phyloP scores from a whole-genome alignment of 2,329 filamentous ascomycete species.

The Fusarium sp. region DNA sequence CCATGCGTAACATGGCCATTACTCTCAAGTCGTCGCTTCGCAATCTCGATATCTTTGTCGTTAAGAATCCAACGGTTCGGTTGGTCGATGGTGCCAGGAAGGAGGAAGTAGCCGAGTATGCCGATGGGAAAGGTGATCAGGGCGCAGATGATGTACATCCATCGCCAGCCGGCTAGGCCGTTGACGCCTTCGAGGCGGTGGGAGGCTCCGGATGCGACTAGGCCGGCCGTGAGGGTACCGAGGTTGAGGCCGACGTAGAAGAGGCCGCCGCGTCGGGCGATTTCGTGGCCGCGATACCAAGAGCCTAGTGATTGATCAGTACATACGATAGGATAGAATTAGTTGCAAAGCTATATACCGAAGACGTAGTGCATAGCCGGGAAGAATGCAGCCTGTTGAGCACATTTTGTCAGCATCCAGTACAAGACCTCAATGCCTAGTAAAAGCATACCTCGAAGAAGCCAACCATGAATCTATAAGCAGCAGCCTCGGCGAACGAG shows the following conservation, averaged over 20 bases:
- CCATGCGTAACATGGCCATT: conserved; percentile 55
- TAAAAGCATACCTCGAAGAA: conserved; percentile 57
- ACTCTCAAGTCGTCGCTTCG: conserved; percentile 57
- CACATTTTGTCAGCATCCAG: too few species aligned
- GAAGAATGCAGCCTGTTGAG: not conserved
- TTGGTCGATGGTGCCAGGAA: conserved; percentile 60
- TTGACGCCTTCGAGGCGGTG: conserved; percentile 43
- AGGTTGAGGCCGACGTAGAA: conserved; percentile 63
- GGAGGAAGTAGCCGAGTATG: conserved; percentile 61
- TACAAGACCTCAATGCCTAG: too few species aligned
- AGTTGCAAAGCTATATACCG: too few species aligned
- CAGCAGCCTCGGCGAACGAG: conserved; percentile 61
- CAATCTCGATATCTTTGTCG: conserved; percentile 60
- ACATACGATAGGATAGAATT: too few species aligned
- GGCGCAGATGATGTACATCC: conserved; percentile 67
- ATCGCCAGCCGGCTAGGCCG: conserved; percentile 62
- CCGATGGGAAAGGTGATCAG: conserved; percentile 67
- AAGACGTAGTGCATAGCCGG: not conserved
- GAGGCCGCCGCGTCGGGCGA: conserved; percentile 60
- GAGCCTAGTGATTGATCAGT: conserved; percentile 48
- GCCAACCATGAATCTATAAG: conserved; percentile 66
- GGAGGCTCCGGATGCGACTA: conserved; percentile 59
- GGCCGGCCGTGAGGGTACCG: conserved; percentile 63
- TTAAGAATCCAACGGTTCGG: conserved; percentile 62
- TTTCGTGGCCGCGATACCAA: conserved; percentile 63